Conservation (phyloP, 2,329 filamentous ascomycete species). For the Hypoxylon sp. region DNA sequence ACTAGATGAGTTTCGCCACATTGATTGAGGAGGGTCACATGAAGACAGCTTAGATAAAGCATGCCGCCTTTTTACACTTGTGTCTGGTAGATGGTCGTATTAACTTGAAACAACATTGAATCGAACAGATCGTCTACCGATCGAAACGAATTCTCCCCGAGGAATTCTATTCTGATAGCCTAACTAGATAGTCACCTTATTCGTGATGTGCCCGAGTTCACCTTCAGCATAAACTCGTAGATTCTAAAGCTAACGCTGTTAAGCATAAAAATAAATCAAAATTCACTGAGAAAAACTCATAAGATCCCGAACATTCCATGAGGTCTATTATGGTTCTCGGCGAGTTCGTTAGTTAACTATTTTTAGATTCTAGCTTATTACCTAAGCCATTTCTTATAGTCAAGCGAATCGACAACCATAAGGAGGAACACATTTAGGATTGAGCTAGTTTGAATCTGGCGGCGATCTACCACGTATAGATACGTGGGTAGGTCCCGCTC, state of each 20-base stretch:
- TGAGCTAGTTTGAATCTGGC: neutral
- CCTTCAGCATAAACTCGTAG: neutral
- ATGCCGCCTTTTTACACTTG: conserved; percentile 1
- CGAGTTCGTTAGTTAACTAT: neutral
- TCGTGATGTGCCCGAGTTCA: neutral
- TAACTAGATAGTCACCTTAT: neutral
- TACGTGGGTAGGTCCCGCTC: neutral
- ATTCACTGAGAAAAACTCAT: too few species aligned
- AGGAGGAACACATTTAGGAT: neutral
- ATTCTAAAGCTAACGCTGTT: neutral
- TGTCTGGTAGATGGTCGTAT: neutral
- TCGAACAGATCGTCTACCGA: neutral
- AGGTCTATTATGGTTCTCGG: neutral
- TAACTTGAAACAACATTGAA: neutral
- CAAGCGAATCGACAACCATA: neutral
- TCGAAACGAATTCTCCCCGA: neutral
- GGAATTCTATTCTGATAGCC: neutral
- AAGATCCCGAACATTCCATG: neutral
- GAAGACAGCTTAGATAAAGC: conserved; percentile 2
- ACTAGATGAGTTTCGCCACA: neutral
- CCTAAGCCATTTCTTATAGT: neutral
- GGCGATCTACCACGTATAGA: neutral
- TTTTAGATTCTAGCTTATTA: neutral
- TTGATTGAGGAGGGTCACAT: neutral
- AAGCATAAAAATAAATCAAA: neutral